phyloP scores from a whole-genome alignment of 2,329 filamentous ascomycete genomes.

The Acrodontium crateriforme region DNA sequence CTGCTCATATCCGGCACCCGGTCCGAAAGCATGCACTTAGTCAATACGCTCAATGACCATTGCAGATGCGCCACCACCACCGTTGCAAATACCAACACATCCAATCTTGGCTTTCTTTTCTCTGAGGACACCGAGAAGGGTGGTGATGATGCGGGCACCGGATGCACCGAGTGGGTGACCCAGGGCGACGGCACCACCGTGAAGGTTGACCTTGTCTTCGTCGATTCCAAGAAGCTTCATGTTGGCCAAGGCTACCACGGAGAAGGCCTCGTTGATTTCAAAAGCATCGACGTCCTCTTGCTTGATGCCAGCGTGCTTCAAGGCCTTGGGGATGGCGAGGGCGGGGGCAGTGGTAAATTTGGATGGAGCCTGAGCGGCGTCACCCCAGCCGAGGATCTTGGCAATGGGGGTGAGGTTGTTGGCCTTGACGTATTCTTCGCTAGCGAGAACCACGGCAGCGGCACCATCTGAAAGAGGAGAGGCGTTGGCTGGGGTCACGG shows the following conservation, averaged over 20 bases:
- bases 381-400: conserved; percentile 95
- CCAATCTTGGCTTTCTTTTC: conserved; percentile 91
- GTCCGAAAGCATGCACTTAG: background rate
- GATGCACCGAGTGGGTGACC: conserved; percentile 91
- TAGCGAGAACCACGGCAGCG: conserved; percentile 82
- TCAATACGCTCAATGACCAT: conserved; percentile 61
- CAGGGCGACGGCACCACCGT: conserved; percentile 87
- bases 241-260: conserved; percentile 89
- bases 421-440: conserved; percentile 85
- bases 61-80: conserved; percentile 87
- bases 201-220: conserved; percentile 84
- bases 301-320: conserved; percentile 80
- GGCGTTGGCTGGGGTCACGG: conserved; percentile 89
- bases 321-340: conserved; percentile 89
- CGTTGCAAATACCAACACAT: conserved; percentile 92
- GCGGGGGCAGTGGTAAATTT: conserved; percentile 93
- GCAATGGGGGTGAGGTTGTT: conserved; percentile 82
- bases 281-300: conserved; percentile 75
- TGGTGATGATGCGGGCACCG: conserved; percentile 85
- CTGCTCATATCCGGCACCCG: too few relatives aligned
- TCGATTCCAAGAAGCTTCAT: conserved; percentile 74
- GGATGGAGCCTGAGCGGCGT: conserved; percentile 78
- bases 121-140: conserved; percentile 73
- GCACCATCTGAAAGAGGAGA: conserved; percentile 93
- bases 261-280: conserved; percentile 99